Conservation (phyloP, 352 stramenopile species). For the Phytophthora sp. region DNA sequence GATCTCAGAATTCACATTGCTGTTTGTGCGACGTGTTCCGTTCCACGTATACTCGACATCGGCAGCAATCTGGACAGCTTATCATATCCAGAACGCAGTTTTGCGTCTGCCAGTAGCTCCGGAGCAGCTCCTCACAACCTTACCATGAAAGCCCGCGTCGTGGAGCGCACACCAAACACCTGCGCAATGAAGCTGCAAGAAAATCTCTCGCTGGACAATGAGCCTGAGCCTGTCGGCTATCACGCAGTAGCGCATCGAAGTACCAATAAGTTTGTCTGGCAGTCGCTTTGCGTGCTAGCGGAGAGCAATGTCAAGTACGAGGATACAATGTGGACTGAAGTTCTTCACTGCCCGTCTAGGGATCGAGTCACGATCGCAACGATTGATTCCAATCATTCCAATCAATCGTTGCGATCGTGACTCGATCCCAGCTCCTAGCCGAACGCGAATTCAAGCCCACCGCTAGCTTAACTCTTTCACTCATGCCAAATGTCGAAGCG, state of each 20-base stretch:
- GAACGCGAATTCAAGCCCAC: neutral
- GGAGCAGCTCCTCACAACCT: neutral
- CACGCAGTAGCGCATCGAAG: conserved; percentile 11
- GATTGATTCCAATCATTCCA: no score
- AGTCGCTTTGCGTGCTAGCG: neutral
- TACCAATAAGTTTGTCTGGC: conserved; percentile 22
- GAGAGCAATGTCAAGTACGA: neutral
- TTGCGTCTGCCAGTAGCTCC: neutral
- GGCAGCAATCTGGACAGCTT: conserved; percentile 15
- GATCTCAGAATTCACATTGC: conserved; percentile 1
- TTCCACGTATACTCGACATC: conserved; percentile 26
- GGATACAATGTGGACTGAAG: conserved; percentile 18
- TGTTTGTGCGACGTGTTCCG: conserved; percentile 19
- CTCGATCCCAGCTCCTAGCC: conserved; percentile 9
- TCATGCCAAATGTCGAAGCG: conserved; percentile 2
- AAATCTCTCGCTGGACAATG: neutral
- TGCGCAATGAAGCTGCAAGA: conserved; percentile 17
- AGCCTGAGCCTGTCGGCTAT: neutral
- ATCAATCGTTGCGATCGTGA: conserved; percentile 19
- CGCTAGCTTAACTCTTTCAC: neutral
- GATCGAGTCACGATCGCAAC: conserved; percentile 22
- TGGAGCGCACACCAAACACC: conserved; percentile 6
- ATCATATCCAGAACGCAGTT: neutral
- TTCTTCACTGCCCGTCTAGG: conserved; percentile 5
- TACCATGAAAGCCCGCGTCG: neutral